Percentiles rank a stretch among this genome's conserved stretches.
Evolutionary conservation across 192 early-diverging fungal genomes (phyloP).

Genomic region (Backusella liffmaniae): DNA sequence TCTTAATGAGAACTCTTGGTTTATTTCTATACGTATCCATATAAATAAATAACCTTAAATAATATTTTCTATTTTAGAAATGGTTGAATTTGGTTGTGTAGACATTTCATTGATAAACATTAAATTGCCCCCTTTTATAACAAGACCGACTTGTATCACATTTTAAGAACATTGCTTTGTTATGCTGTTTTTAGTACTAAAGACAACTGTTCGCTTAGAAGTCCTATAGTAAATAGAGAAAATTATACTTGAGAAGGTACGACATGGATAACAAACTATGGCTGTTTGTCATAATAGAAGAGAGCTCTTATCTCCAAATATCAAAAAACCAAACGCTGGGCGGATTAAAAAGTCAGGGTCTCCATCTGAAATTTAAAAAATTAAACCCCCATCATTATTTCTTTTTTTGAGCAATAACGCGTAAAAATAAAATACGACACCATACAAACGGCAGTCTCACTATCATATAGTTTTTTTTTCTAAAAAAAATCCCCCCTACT

Average conservation of each 20-base stretch:
- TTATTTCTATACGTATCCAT: too few species aligned
- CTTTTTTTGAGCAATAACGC: not conserved
- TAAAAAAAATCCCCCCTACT: not conserved
- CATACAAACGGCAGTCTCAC: not conserved
- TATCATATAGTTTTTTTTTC: not conserved
- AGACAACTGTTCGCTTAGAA: too few species aligned
- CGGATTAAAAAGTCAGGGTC: conserved; percentile 1
- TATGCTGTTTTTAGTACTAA: too few species aligned
- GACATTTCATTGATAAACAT: too few species aligned
- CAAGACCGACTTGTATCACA: too few species aligned
- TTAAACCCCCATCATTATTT: not conserved
- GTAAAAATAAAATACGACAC: not conserved
- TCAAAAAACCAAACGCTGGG: not conserved
- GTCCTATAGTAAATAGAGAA: too few species aligned
- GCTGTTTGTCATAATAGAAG: not conserved
- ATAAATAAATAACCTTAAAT: too few species aligned
- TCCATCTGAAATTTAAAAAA: conserved; percentile 3
- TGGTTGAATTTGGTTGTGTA: too few species aligned
- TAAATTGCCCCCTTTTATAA: too few species aligned
- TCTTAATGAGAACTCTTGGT: too few species aligned
- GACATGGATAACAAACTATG: not conserved
- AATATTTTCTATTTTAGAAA: too few species aligned
- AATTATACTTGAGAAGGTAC: not conserved
- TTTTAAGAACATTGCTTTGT: too few species aligned
- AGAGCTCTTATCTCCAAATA: not conserved